phyloP scores from a whole-genome alignment of 495 filamentous ascomycete genomes.

The Penicillium nucicola region DNA sequence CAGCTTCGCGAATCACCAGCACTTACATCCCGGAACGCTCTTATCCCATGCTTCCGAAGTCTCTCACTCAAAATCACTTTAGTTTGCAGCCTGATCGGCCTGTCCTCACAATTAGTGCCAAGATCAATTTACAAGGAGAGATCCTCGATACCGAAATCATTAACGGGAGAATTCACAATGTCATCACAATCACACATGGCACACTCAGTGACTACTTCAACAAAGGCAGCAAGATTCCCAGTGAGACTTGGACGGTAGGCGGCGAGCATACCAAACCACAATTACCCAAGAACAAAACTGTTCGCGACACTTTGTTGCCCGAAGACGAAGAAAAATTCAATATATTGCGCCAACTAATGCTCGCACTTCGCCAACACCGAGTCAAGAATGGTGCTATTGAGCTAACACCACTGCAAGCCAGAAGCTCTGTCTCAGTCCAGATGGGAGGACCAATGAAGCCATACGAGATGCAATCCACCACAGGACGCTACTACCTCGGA shows the following conservation, averaged over 20 bases:
- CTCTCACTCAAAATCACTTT: conserved; percentile 57
- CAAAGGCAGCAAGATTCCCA: conserved; percentile 11
- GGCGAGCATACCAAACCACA: conserved; percentile 22
- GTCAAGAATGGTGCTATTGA: conserved; percentile 41
- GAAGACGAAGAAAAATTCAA: conserved; percentile 41
- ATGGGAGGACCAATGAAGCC: conserved; percentile 23
- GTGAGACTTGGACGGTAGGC: conserved; percentile 35
- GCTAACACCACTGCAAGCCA: conserved; percentile 9
- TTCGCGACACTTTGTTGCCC: conserved; percentile 22
- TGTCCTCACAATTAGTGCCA: conserved; percentile 79
- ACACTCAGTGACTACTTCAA: conserved; percentile 51
- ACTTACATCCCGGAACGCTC: conserved; percentile 73
- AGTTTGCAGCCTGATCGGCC: conserved; percentile 66
- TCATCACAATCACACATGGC: conserved; percentile 68
- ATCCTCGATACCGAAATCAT: conserved; percentile 67
- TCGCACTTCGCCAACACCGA: conserved; percentile 36
- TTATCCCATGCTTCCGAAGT: conserved; percentile 69
- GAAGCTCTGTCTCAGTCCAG: conserved; percentile 28
- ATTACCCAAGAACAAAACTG: conserved; percentile 1
- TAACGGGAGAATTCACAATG: conserved; percentile 67
- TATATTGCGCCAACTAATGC: conserved; percentile 40
- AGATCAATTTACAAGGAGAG: conserved; percentile 61
- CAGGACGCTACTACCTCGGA: conserved; percentile 40
- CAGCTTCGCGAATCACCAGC: conserved; percentile 58
- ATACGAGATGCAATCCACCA: conserved; percentile 23